Percentiles rank a stretch among this genome's conserved stretches.
Conservation (phyloP, 768 basidiomycete genomes). For the Russula earlei region DNA sequence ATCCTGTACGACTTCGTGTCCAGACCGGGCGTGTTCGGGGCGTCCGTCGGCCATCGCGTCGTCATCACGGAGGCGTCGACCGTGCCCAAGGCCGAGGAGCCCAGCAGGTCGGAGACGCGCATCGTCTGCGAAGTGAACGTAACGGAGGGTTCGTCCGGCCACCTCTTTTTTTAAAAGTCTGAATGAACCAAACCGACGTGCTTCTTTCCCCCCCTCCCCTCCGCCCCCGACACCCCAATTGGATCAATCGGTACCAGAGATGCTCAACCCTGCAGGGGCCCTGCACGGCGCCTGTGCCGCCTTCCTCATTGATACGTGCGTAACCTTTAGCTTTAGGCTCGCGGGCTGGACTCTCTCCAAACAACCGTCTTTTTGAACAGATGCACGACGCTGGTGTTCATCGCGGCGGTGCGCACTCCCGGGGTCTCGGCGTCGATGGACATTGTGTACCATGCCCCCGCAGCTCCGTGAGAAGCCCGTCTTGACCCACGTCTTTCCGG, state of each 20-base stretch:
- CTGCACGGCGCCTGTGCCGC: slow-evolving; percentile 25
- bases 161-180: no score
- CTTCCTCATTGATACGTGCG: slow-evolving; percentile 23
- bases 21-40: slow-evolving; percentile 16
- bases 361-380: slow-evolving; percentile 2
- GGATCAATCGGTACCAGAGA: no score
- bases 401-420: not conserved
- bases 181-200: no score
- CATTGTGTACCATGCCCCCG: slow-evolving; percentile 21
- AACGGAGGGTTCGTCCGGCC: slow-evolving; percentile 20
- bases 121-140: slow-evolving; percentile 27
- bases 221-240: no score
- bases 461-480: slow-evolving; percentile 11
- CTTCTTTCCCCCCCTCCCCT: no score
- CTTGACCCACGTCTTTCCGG: not conserved
- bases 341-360: not conserved
- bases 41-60: slow-evolving; percentile 17
- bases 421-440: slow-evolving; percentile 20
- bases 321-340: not conserved
- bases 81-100: slow-evolving; percentile 25
- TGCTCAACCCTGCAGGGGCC: slow-evolving; percentile 21
- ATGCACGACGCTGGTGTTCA: slow-evolving; percentile 19
- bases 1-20: not conserved
- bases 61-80: slow-evolving; percentile 22
- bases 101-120: slow-evolving; percentile 24